Conservation (phyloP, 2,329 filamentous ascomycete species). For the Nothopassalora personata region DNA sequence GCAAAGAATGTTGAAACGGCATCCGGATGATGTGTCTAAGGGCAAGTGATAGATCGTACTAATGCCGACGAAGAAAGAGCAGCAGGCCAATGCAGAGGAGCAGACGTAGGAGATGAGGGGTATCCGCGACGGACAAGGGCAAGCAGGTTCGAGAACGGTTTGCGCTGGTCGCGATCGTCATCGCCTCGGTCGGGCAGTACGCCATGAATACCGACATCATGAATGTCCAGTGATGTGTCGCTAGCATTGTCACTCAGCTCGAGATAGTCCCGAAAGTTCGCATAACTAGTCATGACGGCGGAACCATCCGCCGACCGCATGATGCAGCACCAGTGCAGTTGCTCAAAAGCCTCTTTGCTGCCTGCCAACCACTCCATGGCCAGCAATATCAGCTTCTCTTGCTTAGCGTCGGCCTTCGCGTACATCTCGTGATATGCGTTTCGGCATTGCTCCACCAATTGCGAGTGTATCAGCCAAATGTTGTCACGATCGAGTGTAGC, state of each 20-base stretch:
- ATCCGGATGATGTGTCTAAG: too few relatives aligned
- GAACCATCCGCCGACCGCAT: constrained; percentile 9
- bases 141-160: not conserved
- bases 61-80: not conserved
- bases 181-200: not conserved
- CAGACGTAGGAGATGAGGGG: not conserved
- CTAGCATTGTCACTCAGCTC: not conserved
- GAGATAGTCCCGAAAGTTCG: constrained; percentile 7
- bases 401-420: constrained; percentile 5
- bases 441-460: constrained; percentile 3
- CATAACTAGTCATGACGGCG: constrained; percentile 8
- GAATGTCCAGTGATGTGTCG: not conserved
- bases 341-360: constrained; percentile 14
- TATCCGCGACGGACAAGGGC: too few relatives aligned
- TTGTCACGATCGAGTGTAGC: constrained; percentile 9
- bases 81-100: not conserved
- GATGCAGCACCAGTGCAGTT: constrained; percentile 12
- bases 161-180: not conserved
- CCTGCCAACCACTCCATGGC: constrained; percentile 16
- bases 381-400: constrained; percentile 8
- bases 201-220: not conserved
- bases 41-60: too few relatives aligned
- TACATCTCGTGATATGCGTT: constrained; percentile 13
- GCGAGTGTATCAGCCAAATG: constrained; percentile 14
- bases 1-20: too few relatives aligned